Evolutionary conservation across 1,284 basidiomycete genomes (phyloP).

Genomic region (Cryptococcus floricola): DNA sequence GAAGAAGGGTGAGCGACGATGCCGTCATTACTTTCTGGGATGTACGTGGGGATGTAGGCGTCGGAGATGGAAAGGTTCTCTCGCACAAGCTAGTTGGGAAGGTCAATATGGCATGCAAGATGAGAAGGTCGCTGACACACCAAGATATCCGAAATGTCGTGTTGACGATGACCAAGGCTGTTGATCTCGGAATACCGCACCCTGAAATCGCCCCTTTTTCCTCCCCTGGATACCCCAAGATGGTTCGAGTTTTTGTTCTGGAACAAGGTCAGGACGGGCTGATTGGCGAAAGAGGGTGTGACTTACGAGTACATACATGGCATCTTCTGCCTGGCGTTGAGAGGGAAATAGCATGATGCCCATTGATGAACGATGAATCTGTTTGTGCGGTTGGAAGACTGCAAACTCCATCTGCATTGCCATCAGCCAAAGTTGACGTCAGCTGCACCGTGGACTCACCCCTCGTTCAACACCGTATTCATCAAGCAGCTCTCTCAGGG

Average conservation of each 20-base stretch:
- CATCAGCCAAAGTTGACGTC: background rate
- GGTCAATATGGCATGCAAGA: background rate
- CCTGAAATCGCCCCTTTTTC: background rate
- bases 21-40: too few species aligned
- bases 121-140: background rate
- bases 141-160: slow-evolving; percentile 5
- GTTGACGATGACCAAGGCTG: background rate
- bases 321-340: slow-evolving; percentile 5
- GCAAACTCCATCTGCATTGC: background rate
- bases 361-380: background rate
- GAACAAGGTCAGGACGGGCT: background rate
- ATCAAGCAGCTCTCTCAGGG: background rate
- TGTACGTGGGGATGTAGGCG: slow-evolving; percentile 2
- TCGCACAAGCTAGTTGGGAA: slow-evolving; percentile 7
- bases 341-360: background rate
- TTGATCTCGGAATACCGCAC: slow-evolving; percentile 9
- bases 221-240: background rate
- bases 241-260: background rate
- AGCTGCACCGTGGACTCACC: background rate
- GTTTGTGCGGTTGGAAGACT: background rate
- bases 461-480: background rate
- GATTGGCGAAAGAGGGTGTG: background rate
- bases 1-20: background rate
- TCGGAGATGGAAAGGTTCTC: slow-evolving; percentile 11
- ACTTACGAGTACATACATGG: slow-evolving; percentile 3